Conservation (phyloP, 805 yeast genomes). For the Peterozyma xylosa region DNA sequence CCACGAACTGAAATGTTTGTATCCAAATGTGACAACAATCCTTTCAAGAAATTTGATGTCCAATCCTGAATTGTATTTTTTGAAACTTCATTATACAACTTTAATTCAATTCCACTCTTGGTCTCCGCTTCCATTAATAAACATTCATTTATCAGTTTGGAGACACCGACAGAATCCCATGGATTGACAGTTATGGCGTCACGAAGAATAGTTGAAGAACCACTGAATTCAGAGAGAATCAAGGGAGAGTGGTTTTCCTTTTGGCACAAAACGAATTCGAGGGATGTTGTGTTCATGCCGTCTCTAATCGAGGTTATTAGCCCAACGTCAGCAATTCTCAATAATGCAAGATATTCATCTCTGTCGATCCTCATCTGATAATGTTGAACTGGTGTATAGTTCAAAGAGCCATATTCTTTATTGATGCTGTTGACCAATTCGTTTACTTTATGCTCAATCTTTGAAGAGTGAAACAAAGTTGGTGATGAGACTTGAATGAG, state of each 20-base stretch:
- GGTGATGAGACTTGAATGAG: slow-evolving; percentile 90
- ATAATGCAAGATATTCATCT: slow-evolving; percentile 82
- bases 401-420: slow-evolving; percentile 73
- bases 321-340: slow-evolving; percentile 86
- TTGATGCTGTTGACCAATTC: slow-evolving; percentile 81
- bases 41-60: slow-evolving; percentile 56
- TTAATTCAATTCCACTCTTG: slow-evolving; percentile 37
- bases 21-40: slow-evolving; percentile 32
- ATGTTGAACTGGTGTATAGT: slow-evolving; percentile 84
- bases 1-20: slow-evolving; percentile 40
- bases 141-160: slow-evolving; percentile 70
- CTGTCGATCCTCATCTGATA: slow-evolving; percentile 84
- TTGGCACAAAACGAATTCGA: slow-evolving; percentile 88
- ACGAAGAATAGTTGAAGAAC: slow-evolving; percentile 64
- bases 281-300: slow-evolving; percentile 92
- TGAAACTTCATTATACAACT: slow-evolving; percentile 57
- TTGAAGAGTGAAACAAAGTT: slow-evolving; percentile 49
- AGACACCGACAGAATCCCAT: slow-evolving; percentile 94
- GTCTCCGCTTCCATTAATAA: slow-evolving; percentile 44
- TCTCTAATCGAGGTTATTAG: slow-evolving; percentile 87
- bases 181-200: slow-evolving; percentile 88
- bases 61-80: slow-evolving; percentile 73
- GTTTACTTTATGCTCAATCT: slow-evolving; percentile 72
- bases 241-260: slow-evolving; percentile 67
- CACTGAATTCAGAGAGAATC: slow-evolving; percentile 88